phyloP scores from a whole-genome alignment of 331 rosid genomes.

The Quercus lobata region DNA sequence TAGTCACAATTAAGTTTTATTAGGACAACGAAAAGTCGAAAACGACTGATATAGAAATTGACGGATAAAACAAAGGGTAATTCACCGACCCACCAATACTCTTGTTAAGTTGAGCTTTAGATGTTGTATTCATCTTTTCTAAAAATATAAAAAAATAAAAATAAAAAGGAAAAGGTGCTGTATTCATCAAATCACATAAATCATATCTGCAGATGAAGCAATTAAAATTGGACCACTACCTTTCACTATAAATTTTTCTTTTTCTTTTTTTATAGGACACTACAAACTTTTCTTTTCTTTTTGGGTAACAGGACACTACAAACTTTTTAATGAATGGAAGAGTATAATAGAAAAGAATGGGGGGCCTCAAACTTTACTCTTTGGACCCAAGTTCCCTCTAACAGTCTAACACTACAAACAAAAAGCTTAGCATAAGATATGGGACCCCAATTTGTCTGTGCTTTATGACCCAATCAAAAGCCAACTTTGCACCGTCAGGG shows the following conservation, averaged over 20 bases:
- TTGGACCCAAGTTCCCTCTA: not conserved
- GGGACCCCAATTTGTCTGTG: constrained; percentile 25
- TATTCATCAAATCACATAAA: not conserved
- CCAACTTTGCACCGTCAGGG: constrained; percentile 14
- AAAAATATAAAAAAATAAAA: no score
- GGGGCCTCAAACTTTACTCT: constrained; percentile 5
- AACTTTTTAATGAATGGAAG: not conserved
- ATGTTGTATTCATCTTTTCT: no score
- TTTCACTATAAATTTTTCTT: no score
- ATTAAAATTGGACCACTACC: not conserved
- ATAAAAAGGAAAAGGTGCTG: not conserved
- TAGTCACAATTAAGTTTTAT: no score
- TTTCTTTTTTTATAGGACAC: no score
- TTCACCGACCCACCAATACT: constrained; percentile 1
- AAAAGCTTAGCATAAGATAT: constrained; percentile 4
- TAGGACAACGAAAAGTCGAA: no score
- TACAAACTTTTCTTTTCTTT: no score
- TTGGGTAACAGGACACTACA: no score
- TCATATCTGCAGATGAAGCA: not conserved
- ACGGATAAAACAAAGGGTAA: not conserved
- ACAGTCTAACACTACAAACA: constrained; percentile 9
- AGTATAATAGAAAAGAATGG: not conserved
- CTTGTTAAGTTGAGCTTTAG: not conserved
- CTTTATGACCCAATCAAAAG: constrained; percentile 10
- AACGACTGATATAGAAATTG: not conserved